Conservation (phyloP, 176 grass and related monocot genomes). For the Dactylis glomerata region DNA sequence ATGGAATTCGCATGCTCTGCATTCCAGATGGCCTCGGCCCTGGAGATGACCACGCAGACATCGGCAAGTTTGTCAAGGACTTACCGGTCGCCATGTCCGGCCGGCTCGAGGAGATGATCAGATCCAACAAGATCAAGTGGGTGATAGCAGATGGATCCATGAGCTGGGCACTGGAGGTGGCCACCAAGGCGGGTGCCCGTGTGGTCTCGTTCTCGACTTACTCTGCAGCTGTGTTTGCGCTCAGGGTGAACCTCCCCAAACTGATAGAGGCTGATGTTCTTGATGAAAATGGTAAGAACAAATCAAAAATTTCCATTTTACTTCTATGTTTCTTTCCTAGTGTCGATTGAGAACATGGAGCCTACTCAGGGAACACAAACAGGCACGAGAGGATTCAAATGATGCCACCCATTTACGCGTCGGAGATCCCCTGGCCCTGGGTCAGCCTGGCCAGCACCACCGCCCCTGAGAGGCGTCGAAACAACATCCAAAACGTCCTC, state of each 20-base stretch:
- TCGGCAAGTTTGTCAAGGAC: constrained; percentile 25
- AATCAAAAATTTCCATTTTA: background rate
- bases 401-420: constrained; percentile 36
- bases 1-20: constrained; percentile 47
- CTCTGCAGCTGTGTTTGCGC: constrained; percentile 26
- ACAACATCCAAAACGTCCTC: constrained; percentile 41
- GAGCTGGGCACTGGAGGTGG: constrained; percentile 37
- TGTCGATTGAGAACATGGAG: too few species aligned
- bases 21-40: constrained; percentile 64
- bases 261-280: constrained; percentile 43
- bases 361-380: constrained; percentile 35
- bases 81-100: constrained; percentile 38
- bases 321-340: background rate
- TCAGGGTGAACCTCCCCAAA: constrained; percentile 31
- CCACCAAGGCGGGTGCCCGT: constrained; percentile 9
- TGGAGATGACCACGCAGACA: constrained; percentile 44
- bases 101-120: constrained; percentile 39
- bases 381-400: constrained; percentile 44
- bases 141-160: constrained; percentile 49
- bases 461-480: constrained; percentile 27
- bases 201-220: constrained; percentile 33
- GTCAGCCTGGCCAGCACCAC: constrained; percentile 33
- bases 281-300: constrained; percentile 46
- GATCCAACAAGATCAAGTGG: constrained; percentile 42
- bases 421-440: constrained; percentile 54